These are phyloP conservation scores for Trypanosoma caninum DNA, from an alignment of 208 protist species.

Conservation along the genomic window DNA sequence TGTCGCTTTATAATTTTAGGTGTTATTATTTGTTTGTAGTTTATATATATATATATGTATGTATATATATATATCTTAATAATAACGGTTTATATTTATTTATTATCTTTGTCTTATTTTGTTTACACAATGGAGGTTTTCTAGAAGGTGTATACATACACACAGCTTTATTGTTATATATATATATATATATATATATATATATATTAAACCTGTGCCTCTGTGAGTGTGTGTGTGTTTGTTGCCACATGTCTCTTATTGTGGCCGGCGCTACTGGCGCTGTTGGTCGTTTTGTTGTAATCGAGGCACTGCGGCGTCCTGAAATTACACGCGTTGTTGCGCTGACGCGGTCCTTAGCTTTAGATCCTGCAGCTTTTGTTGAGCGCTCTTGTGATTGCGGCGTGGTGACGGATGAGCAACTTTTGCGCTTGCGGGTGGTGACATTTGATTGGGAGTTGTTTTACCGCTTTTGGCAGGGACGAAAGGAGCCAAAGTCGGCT, in stretches of 20 bases:
- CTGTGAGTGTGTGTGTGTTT: neutral
- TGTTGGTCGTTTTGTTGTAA: conserved; percentile 60
- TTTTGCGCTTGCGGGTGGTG: conserved; percentile 28
- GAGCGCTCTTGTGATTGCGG: conserved; percentile 18
- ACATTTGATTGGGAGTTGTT: conserved; percentile 72
- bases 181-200: neutral
- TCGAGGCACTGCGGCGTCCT: conserved; percentile 33
- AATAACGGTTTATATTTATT: too few species aligned
- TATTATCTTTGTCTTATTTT: neutral
- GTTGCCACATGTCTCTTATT: conserved; percentile 38
- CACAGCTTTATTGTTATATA: too few species aligned
- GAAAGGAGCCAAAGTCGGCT: neutral
- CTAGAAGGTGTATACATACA: too few species aligned
- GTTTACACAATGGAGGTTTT: too few species aligned
- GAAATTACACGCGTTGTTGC: conserved; percentile 55
- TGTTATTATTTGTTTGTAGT: conserved; percentile 17
- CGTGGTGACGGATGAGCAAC: conserved; percentile 25
- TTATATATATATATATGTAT: neutral
- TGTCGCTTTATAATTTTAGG: conserved; percentile 9
- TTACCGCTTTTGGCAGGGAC: conserved; percentile 28
- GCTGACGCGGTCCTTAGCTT: conserved; percentile 38
- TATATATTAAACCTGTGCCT: neutral
- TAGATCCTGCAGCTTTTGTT: conserved; percentile 41
- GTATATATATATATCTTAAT: neutral
- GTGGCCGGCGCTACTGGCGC: conserved; percentile 74